Conservation (phyloP, 805 yeast species). For the Hanseniaspora guilliermondii region DNA sequence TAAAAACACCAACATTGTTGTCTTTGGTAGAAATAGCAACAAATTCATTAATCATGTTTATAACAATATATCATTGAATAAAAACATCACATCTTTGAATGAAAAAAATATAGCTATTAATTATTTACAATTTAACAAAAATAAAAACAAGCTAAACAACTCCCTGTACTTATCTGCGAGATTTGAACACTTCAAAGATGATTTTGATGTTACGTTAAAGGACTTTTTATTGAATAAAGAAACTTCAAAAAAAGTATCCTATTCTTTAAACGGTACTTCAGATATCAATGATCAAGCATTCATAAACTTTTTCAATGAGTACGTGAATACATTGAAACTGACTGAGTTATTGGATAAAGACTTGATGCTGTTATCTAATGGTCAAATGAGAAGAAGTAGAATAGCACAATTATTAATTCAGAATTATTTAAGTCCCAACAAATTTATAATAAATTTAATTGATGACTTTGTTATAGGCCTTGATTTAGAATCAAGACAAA, state of each 20-base stretch:
- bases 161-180: constrained; percentile 77
- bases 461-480: constrained; percentile 92
- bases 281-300: constrained; percentile 20
- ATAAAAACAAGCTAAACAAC: neutral
- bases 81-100: neutral
- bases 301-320: constrained; percentile 30
- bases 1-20: neutral
- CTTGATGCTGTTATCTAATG: constrained; percentile 82
- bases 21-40: constrained; percentile 6
- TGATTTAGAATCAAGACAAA: constrained; percentile 57
- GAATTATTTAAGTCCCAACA: constrained; percentile 36
- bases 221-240: constrained; percentile 3
- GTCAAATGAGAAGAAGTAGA: constrained; percentile 84
- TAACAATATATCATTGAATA: neutral
- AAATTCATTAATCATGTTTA: neutral
- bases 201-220: constrained; percentile 40
- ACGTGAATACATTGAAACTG: constrained; percentile 43
- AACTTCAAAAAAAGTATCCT: constrained; percentile 1
- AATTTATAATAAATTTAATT: constrained; percentile 35
- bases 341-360: constrained; percentile 52
- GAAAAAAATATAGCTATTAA: neutral
- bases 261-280: neutral
- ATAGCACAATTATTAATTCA: constrained; percentile 61
- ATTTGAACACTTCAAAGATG: constrained; percentile 78
- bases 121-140: constrained; percentile 10